A percentile compares a stretch with the other conserved stretches of the same genome.
phyloP scores from a whole-genome alignment of 306 rosid genomes.

The Fragaria nilgerrensis region DNA sequence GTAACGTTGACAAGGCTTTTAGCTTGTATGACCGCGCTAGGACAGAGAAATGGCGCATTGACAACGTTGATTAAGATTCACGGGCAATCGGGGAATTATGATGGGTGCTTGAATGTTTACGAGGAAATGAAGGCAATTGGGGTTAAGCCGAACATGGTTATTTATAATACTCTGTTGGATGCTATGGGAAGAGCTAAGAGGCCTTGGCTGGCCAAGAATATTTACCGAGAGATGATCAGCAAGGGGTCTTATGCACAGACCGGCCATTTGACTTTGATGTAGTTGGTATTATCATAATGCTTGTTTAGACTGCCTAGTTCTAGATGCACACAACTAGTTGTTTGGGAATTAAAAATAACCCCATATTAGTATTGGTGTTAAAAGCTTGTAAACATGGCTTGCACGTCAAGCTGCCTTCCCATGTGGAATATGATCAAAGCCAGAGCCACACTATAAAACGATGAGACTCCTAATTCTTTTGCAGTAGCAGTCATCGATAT shows the following conservation, averaged over 20 bases:
- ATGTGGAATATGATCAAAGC: conserved; percentile 20
- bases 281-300: background rate
- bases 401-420: conserved; percentile 42
- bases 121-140: conserved; percentile 85
- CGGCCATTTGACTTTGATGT: conserved; percentile 13
- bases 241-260: conserved; percentile 34
- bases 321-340: conserved; percentile 10
- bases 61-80: conserved; percentile 66
- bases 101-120: conserved; percentile 73
- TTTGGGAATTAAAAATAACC: background rate
- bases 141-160: conserved; percentile 50
- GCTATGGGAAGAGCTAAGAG: conserved; percentile 74
- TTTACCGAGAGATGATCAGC: conserved; percentile 66
- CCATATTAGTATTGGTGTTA: conserved; percentile 3
- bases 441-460: conserved; percentile 37
- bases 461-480: conserved; percentile 21
- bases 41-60: conserved; percentile 70
- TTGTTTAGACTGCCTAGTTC: background rate
- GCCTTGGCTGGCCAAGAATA: conserved; percentile 65
- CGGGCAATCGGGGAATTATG: conserved; percentile 63
- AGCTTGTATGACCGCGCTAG: conserved; percentile 69
- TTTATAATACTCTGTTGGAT: conserved; percentile 64
- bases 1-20: conserved; percentile 70
- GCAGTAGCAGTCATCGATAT: background rate
- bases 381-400: conserved; percentile 31